Base-by-base conservation (phyloP, 2,329 filamentous ascomycete genomes). In the Fusarium duplospermum region DNA sequence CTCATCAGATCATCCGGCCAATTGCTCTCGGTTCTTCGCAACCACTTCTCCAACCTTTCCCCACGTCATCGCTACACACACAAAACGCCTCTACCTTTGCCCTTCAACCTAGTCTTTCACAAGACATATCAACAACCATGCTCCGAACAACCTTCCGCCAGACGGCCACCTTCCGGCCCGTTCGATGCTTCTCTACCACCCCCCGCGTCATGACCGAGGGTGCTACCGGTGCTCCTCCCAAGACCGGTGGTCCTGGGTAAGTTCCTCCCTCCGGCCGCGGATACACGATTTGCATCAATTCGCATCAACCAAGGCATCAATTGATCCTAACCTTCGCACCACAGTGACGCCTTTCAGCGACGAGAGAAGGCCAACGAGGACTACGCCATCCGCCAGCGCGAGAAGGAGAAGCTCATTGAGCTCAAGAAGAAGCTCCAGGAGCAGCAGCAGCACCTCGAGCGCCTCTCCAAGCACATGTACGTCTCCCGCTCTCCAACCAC, bases 361-460 rank as follows among this genome's bases (percentile, higher is more conserved):
- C 94, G 96, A 79, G 96, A 99, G 86, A 90, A 92, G 82, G 96
- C 96, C 77, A 89, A 87, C 82, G 96, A 98, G 87, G 92, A 95
- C 83, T 90, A 90, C 78, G 94, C 93, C 85, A 95, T 99, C 86
- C 91, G 91, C 80, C 87, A 93, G 87, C 93, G 95, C 82, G 96
- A 98, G 90, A 91, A 91, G 86, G 92, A 95, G 87, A 98, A 98
- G 94, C 92, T 98, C 73, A 78, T 89, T 62, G 90, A 90, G 82
- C 91, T 98, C 79, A 92, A 90, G 85, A 88, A 89, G 86, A 91
- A 90, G 87, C 89, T 98, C 75, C 80, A 84, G 73, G 91, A 94
- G 84, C 94, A 98, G 87, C 91, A 94, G 83, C 86, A 91, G 77
- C 94, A 97, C 87, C 90, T 98, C 76, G 88, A 96, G 81, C 92